These are phyloP conservation scores for Malus asiatica DNA, from an alignment of 306 rosid genomes.

Conservation along the genomic window DNA sequence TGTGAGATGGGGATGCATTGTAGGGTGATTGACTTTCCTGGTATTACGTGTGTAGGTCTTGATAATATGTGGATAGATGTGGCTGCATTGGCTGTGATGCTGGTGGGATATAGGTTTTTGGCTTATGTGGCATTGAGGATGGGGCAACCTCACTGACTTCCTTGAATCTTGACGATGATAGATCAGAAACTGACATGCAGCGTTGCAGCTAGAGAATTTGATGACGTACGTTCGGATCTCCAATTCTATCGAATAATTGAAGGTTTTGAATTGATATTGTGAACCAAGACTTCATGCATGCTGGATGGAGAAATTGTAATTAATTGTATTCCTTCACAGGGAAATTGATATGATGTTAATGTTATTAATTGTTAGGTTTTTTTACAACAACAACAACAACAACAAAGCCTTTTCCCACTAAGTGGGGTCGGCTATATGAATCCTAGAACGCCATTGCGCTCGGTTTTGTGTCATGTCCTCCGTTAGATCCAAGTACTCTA, in stretches of 20 bases:
- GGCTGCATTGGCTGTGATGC: conserved; percentile 65
- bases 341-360: neutral
- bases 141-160: conserved; percentile 48
- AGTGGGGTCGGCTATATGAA: no score
- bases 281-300: neutral
- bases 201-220: neutral
- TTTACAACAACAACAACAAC: neutral
- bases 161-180: neutral
- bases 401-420: no score
- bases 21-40: conserved; percentile 53
- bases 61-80: conserved; percentile 59
- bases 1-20: conserved; percentile 49
- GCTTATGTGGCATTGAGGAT: conserved; percentile 73
- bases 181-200: conserved; percentile 16
- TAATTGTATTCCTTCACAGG: conserved; percentile 1
- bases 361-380: conserved; percentile 1
- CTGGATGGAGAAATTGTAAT: neutral
- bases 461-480: no score
- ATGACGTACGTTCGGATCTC: conserved; percentile 6
- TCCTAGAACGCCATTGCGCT: no score
- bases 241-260: conserved; percentile 4
- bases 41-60: conserved; percentile 48
- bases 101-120: conserved; percentile 63
- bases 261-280: neutral
- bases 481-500: no score